Percentiles rank a stretch among this genome's conserved stretches.
These are phyloP conservation scores for Kluyveromyces starmeri DNA, from an alignment of 805 yeast species.

Conservation along the genomic window DNA sequence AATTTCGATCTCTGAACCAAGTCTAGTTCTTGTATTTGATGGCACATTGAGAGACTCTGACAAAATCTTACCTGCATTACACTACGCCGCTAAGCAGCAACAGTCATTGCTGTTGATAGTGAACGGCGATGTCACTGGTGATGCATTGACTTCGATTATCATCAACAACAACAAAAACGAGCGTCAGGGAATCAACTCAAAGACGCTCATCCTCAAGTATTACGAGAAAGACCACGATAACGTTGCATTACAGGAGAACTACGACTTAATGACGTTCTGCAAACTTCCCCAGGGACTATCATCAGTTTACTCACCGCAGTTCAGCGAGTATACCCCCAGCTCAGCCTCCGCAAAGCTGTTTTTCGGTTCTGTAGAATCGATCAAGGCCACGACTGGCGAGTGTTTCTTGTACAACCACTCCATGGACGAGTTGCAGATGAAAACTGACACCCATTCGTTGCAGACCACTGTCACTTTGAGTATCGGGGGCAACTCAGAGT, in stretches of 20 bases:
- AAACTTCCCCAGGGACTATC: conserved; percentile 21
- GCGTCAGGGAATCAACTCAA: conserved; percentile 15
- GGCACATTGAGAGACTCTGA: conserved; percentile 22
- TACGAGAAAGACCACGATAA: conserved; percentile 12
- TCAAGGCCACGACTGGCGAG: conserved; percentile 27
- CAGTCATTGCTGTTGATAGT: conserved; percentile 21
- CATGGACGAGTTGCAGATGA: conserved; percentile 5
- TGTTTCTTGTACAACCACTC: conserved; percentile 22
- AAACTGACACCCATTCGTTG: conserved; percentile 10
- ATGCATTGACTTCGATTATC: conserved; percentile 23
- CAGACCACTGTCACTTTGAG: conserved; percentile 23
- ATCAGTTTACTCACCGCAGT: conserved; percentile 23
- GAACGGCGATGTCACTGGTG: conserved; percentile 23
- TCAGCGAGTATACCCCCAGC: conserved; percentile 23
- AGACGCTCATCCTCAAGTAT: conserved; percentile 18
- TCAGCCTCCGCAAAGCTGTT: conserved; percentile 21
- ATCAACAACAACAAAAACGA: conserved; percentile 26
- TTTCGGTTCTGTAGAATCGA: conserved; percentile 23
- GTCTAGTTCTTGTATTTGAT: conserved; percentile 22
- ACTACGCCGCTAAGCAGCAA: conserved; percentile 17
- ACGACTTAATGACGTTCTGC: conserved; percentile 19
- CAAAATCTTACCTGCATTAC: conserved; percentile 21
- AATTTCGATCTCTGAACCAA: conserved; percentile 14
- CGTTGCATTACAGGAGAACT: conserved; percentile 18
- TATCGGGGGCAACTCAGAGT: conserved; percentile 25